Evolutionary conservation across 345 rosid species (phyloP).

Genomic region (Hypericum perforatum): DNA sequence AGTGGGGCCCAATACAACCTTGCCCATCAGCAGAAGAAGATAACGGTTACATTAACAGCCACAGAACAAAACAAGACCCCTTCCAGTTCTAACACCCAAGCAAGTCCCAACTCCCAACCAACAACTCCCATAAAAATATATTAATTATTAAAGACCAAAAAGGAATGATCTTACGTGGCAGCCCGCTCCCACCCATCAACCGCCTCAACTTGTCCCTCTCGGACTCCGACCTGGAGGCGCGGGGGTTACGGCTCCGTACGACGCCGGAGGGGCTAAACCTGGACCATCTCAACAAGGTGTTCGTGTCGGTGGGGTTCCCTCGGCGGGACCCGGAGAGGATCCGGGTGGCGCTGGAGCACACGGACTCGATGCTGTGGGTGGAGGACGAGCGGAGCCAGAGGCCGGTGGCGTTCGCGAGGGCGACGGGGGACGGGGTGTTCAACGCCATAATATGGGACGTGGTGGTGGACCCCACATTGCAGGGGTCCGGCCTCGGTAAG

Average conservation of each 20-base stretch:
- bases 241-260: conserved; percentile 68
- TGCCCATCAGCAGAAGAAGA: no score
- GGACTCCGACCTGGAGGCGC: conserved; percentile 52
- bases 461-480: conserved; percentile 83
- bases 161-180: not conserved
- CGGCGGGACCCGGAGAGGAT: conserved; percentile 68
- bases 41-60: no score
- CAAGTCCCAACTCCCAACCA: no score
- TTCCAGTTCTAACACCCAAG: no score
- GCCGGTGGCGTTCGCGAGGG: conserved; percentile 85
- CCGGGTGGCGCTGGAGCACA: conserved; percentile 58
- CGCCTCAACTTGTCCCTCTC: conserved; percentile 37
- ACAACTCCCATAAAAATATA: no score
- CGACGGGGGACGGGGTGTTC: conserved; percentile 86
- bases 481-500: conserved; percentile 76
- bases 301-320: conserved; percentile 87
- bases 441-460: conserved; percentile 97
- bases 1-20: no score
- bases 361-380: conserved; percentile 59
- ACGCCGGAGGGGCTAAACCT: conserved; percentile 50
- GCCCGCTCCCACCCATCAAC: not conserved
- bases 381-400: conserved; percentile 45
- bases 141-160: no score
- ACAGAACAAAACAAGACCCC: no score
- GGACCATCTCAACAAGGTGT: conserved; percentile 61